Base-by-base conservation (phyloP, 768 basidiomycete species). In the Trametes sanguinea region DNA sequence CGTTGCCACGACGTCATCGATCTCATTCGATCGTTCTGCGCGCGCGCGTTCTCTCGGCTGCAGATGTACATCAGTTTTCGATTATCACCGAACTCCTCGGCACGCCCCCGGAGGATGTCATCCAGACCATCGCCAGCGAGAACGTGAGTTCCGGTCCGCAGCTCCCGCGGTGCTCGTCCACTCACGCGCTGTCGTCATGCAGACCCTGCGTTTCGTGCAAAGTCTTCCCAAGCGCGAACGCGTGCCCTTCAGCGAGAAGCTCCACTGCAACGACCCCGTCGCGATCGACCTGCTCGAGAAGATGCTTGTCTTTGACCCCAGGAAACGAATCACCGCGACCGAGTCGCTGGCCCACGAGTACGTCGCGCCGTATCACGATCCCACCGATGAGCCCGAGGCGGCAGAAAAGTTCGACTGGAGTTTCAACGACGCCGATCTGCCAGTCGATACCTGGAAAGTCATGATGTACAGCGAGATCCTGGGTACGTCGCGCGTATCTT, bases 401-500 rank as follows among this genome's bases (percentile, higher is more conserved):
- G 85, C 81, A 16, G 95, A 98, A 73, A 89, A 91, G 71, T 99
- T 99, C 70, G 97, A 99, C 76, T 99, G 97, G 97, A 92, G 89
- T 70, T 99, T 99, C 85, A 99, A 99, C 75, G 97, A 99, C 66
- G 97, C 97, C 17, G 97, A 99, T 74, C 81, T 99, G 47, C 97
- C 97, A 0, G 92, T 98, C 10, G 97, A 99, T 71, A 96, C 94
- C 1, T 99, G 97, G 97, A 98, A 98, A 78, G 96, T 97, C 72
- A 99, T 99, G 97, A 99, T 99, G 96, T 98, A 98, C 80, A 91
- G 89, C 69, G 96, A 99, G 77, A 98, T 98, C 65, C 81, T 98
- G 11, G 94, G 95, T 94, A 70, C 64, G 88, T 76, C 56, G 6
- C 22, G 4, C 30, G 11, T 35, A 6, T 22, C n/a, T 47, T 27